Conservation (phyloP, 495 filamentous ascomycete species). For the Penicillium cosmopolitanum region DNA sequence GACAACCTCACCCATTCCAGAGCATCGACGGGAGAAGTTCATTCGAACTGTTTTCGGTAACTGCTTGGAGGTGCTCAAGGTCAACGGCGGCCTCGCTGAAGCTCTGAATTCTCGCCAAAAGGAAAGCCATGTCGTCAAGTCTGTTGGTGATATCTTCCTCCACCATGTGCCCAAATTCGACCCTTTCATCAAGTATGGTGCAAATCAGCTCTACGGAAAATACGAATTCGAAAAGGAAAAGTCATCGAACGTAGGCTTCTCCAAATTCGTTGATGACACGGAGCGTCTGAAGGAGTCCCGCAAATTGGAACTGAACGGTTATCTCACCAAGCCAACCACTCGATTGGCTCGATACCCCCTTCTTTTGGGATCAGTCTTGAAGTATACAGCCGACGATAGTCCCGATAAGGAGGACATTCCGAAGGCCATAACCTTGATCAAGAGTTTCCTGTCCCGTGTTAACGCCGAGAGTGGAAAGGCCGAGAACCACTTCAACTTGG, state of each 20-base stretch:
- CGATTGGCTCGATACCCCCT: constrained; percentile 93
- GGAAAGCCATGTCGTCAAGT: constrained; percentile 82
- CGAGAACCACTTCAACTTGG: constrained; percentile 96
- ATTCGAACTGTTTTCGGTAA: constrained; percentile 96
- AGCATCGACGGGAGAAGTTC: constrained; percentile 83
- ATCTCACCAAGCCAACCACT: constrained; percentile 97
- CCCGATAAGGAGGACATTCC: constrained; percentile 92
- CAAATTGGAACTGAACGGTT: constrained; percentile 97
- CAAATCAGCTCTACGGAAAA: constrained; percentile 95
- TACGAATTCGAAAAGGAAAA: constrained; percentile 98
- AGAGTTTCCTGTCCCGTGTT: constrained; percentile 83
- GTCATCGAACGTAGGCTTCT: constrained; percentile 79
- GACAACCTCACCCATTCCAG: constrained; percentile 82
- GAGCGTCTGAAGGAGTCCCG: constrained; percentile 94
- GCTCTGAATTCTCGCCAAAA: constrained; percentile 88
- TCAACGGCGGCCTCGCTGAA: constrained; percentile 86
- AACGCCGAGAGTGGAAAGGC: constrained; percentile 96
- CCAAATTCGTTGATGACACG: constrained; percentile 94
- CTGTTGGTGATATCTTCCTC: constrained; percentile 93
- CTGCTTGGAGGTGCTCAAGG: constrained; percentile 88
- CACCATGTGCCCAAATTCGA: constrained; percentile 89
- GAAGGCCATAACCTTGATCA: constrained; percentile 80
- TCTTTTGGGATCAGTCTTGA: constrained; percentile 87
- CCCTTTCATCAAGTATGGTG: constrained; percentile 96
- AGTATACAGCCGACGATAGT: constrained; percentile 83